phyloP scores from a whole-genome alignment of 148 eudicot species.

The Cornus controversa region DNA sequence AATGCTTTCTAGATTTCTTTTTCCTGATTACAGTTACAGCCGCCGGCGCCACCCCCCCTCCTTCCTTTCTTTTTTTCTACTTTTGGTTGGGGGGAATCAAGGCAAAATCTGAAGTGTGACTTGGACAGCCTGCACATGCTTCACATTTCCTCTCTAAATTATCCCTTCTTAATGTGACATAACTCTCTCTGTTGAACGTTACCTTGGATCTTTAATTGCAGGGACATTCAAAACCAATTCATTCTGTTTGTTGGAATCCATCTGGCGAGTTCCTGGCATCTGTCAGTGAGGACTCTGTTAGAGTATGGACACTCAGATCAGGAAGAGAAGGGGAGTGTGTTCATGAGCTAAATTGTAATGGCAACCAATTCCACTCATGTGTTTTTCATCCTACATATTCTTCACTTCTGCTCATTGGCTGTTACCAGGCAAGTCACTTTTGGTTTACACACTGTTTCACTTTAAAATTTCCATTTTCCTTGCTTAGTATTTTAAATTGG shows the following conservation, averaged over 20 bases:
- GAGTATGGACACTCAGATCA: constrained; percentile 75
- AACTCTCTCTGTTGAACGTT: background rate
- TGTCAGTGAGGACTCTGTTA: constrained; percentile 88
- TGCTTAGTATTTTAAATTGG: too few species aligned
- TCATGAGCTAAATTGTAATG: constrained; percentile 76
- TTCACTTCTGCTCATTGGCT: constrained; percentile 81
- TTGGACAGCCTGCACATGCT: background rate
- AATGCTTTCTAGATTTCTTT: background rate
- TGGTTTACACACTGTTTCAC: background rate
- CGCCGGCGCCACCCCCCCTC: too few species aligned
- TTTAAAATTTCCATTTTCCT: too few species aligned
- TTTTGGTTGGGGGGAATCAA: background rate
- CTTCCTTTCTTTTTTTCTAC: background rate
- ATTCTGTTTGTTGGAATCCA: constrained; percentile 89
- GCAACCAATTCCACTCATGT: constrained; percentile 79
- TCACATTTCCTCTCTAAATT: background rate
- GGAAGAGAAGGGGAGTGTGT: constrained; percentile 78
- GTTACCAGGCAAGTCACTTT: constrained; percentile 66
- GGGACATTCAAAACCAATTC: constrained; percentile 85
- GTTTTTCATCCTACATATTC: constrained; percentile 85
- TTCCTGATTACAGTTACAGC: too few species aligned
- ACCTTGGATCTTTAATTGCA: constrained; percentile 17
- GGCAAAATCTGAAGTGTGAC: background rate
- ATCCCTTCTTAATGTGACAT: background rate
- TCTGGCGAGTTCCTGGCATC: constrained; percentile 82